A percentile compares a stretch with the other conserved stretches of the same genome.
Evolutionary conservation across 192 early-diverging fungal species (phyloP).

Genomic region (Coemansia sp.): DNA sequence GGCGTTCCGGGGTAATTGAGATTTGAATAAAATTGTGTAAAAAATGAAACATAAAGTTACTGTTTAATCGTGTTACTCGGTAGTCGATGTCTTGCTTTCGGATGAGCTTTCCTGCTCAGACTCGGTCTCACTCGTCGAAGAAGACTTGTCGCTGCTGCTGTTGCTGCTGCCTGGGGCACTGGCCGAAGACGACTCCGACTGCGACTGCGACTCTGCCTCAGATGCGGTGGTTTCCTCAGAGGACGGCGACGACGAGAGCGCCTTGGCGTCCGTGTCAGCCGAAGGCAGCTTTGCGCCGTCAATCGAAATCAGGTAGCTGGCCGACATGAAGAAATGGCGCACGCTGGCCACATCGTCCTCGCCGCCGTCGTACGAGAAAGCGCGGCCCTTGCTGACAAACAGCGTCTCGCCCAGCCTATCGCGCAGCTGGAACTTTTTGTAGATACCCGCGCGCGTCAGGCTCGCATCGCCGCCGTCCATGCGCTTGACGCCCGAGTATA

Average conservation of each 20-base stretch:
- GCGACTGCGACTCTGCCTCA: too few relatives aligned
- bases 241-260: neutral
- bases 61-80: too few relatives aligned
- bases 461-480: conserved; percentile 10
- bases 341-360: conserved; percentile 12
- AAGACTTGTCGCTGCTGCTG: neutral
- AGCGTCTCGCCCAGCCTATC: conserved; percentile 32
- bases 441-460: conserved; percentile 34
- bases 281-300: conserved; percentile 10
- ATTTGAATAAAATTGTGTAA: too few relatives aligned
- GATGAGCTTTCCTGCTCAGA: neutral
- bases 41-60: too few relatives aligned
- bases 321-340: conserved; percentile 34
- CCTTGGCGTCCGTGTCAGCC: neutral
- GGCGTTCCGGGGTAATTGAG: too few relatives aligned
- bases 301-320: conserved; percentile 39
- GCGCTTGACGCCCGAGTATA: conserved; percentile 33
- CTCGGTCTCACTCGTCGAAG: neutral
- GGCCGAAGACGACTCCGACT: neutral
- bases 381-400: conserved; percentile 18
- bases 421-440: conserved; percentile 35
- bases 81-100: neutral
- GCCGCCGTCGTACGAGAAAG: conserved; percentile 24
- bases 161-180: neutral
- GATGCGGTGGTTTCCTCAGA: conserved; percentile 1